phyloP scores from a whole-genome alignment of 352 stramenopile species.

The Albugo candida region DNA sequence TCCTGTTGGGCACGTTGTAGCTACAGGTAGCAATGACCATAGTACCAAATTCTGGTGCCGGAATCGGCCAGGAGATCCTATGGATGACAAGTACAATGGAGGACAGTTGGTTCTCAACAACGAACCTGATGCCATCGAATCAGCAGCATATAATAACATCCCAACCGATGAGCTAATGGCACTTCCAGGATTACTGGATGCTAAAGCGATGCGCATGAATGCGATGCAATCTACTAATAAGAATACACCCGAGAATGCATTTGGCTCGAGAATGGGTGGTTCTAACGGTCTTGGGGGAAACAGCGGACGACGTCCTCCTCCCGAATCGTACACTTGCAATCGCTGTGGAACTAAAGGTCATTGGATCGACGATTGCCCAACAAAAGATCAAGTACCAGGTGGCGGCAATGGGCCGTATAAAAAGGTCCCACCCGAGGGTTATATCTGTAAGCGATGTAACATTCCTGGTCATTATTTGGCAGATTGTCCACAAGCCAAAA shows the following conservation, averaged over 20 bases:
- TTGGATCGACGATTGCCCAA: conserved; percentile 77
- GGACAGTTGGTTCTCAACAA: conserved; percentile 38
- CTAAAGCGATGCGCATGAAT: conserved; percentile 30
- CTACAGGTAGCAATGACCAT: conserved; percentile 90
- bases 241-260: not conserved
- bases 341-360: conserved; percentile 68
- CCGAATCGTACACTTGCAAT: conserved; percentile 78
- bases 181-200: conserved; percentile 46
- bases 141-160: not conserved
- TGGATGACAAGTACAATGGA: conserved; percentile 81
- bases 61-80: conserved; percentile 82
- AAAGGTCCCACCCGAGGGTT: conserved; percentile 47
- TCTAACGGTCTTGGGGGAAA: not conserved
- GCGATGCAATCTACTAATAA: conserved; percentile 42
- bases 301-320: conserved; percentile 26
- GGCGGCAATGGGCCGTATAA: conserved; percentile 11
- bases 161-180: not conserved
- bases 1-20: conserved; percentile 89
- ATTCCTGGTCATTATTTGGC: conserved; percentile 72
- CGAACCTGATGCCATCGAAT: conserved; percentile 28
- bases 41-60: conserved; percentile 96
- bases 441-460: conserved; percentile 77
- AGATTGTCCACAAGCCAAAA: conserved; percentile 68
- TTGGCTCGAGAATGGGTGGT: not conserved
- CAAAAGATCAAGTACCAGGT: conserved; percentile 40